Evolutionary conservation across 2,329 filamentous ascomycete genomes (phyloP).

Genomic region (Acrodontium crateriforme): DNA sequence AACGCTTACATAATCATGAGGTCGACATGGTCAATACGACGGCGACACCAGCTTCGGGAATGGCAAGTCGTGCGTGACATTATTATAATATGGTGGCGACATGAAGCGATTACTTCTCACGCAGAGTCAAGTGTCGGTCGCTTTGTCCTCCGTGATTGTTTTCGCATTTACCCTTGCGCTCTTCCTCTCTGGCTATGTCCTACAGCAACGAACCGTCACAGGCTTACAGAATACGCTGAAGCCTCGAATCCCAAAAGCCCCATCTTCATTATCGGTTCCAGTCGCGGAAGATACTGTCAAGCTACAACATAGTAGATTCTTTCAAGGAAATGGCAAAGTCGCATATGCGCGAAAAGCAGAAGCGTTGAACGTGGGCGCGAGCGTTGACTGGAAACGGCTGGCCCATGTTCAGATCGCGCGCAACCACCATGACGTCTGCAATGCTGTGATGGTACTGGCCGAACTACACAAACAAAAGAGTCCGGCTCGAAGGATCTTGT

Average conservation of each 20-base stretch:
- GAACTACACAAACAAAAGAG: conserved; percentile 32
- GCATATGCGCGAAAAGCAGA: conserved; percentile 13
- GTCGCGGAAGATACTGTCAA: conserved; percentile 4
- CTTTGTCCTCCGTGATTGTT: conserved; percentile 50
- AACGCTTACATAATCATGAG: no score
- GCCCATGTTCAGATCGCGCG: conserved; percentile 35
- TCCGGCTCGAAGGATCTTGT: conserved; percentile 30
- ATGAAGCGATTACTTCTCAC: conserved; percentile 22
- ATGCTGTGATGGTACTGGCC: conserved; percentile 35
- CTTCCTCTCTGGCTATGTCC: conserved; percentile 74
- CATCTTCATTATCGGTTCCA: conserved; percentile 11
- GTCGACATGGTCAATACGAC: no score
- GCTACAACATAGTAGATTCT: conserved; percentile 15
- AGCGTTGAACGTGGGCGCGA: conserved; percentile 6
- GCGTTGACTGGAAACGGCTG: conserved; percentile 31
- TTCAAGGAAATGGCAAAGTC: conserved; percentile 13
- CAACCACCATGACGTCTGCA: conserved; percentile 34
- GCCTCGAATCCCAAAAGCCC: conserved; percentile 32
- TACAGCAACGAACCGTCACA: conserved; percentile 74
- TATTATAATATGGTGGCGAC: no score
- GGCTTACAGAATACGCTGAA: conserved; percentile 63
- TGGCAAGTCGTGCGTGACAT: no score
- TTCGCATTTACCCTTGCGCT: conserved; percentile 66
- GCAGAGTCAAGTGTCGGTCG: conserved; percentile 56
- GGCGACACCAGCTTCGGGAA: no score